Percentiles rank a stretch among this genome's conserved stretches.
These are phyloP conservation scores for Boletus subcaerulescens DNA, from an alignment of 768 basidiomycete genomes.

Conservation along the genomic window DNA sequence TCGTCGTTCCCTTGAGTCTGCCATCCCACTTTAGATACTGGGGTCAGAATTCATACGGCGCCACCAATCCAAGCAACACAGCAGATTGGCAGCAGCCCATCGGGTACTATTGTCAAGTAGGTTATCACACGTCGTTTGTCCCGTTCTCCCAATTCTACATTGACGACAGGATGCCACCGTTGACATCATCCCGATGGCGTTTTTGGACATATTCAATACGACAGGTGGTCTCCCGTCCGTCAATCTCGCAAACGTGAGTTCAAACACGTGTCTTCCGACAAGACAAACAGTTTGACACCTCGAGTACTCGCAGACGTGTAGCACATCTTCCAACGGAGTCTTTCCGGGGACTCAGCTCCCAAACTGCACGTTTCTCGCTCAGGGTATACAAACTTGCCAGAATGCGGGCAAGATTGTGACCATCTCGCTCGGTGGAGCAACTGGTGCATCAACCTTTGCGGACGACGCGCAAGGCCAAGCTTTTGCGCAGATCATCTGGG, in stretches of 20 bases:
- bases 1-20: neutral
- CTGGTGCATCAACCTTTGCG: constrained; percentile 58
- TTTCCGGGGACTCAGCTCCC: constrained; percentile 64
- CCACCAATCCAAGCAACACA: constrained; percentile 27
- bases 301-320: constrained; percentile 51
- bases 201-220: constrained; percentile 57
- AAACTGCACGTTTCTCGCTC: constrained; percentile 58
- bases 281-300: neutral
- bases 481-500: constrained; percentile 70
- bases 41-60: constrained; percentile 40
- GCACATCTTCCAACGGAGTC: constrained; percentile 49
- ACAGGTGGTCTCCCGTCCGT: constrained; percentile 57
- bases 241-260: constrained; percentile 55
- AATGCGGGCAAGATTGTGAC: constrained; percentile 60
- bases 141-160: neutral
- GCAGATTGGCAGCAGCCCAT: constrained; percentile 33
- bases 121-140: neutral
- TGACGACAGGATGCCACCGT: constrained; percentile 48
- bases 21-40: constrained; percentile 27
- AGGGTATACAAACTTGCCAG: constrained; percentile 65
- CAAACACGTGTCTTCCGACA: neutral
- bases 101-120: constrained; percentile 32
- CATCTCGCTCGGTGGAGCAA: constrained; percentile 60
- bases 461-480: constrained; percentile 53
- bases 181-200: constrained; percentile 59